Evolutionary conservation across 163 green algal species (phyloP).

Genomic region (Picocystis sp.): DNA sequence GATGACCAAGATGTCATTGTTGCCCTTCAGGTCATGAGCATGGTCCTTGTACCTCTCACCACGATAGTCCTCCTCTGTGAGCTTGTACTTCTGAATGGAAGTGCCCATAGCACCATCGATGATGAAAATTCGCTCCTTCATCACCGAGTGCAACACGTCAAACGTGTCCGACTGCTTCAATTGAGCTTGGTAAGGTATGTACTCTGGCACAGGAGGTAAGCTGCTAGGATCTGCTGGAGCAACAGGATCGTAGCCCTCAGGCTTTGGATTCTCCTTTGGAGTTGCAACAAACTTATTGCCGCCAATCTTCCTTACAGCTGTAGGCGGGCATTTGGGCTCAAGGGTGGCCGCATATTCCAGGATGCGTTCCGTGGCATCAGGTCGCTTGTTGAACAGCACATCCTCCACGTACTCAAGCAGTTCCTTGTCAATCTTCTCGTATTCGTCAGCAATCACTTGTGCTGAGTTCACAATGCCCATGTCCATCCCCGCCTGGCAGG

Average conservation of each 20-base stretch:
- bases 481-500: conserved; percentile 88
- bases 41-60: conserved; percentile 51
- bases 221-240: conserved; percentile 17
- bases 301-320: conserved; percentile 14
- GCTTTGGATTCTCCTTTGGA: not conserved
- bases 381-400: conserved; percentile 78
- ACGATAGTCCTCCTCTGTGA: conserved; percentile 77
- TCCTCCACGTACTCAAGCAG: conserved; percentile 83
- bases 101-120: conserved; percentile 97
- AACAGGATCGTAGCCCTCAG: conserved; percentile 28
- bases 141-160: conserved; percentile 20
- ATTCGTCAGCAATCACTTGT: conserved; percentile 75
- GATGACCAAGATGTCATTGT: conserved; percentile 94
- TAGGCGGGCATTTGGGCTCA: conserved; percentile 66
- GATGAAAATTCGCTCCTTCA: conserved; percentile 72
- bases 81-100: conserved; percentile 79
- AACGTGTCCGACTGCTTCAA: conserved; percentile 14
- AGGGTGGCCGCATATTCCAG: conserved; percentile 68
- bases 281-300: not conserved
- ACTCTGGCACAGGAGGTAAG: conserved; percentile 16
- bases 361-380: conserved; percentile 75
- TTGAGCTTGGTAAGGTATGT: not conserved
- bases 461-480: conserved; percentile 97
- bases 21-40: conserved; percentile 82
- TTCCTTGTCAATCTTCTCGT: conserved; percentile 93